phyloP scores from a whole-genome alignment of 2,329 filamentous ascomycete species.

The Emericellopsis atlantica region DNA sequence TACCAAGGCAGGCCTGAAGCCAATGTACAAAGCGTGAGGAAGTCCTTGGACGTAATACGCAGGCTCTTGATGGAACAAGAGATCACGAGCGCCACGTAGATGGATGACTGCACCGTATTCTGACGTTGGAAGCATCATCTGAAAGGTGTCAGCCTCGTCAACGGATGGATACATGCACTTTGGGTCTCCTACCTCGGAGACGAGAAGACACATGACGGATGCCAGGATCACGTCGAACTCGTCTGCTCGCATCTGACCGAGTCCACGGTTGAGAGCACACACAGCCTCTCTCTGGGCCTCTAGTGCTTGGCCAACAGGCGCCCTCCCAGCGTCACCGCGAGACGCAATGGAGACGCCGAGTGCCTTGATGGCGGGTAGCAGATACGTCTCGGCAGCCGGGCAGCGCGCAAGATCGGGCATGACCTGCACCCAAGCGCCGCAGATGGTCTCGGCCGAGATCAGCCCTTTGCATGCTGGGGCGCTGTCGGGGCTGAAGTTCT shows the following conservation, averaged over 20 bases:
- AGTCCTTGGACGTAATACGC: conserved; percentile 12
- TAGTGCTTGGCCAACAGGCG: conserved; percentile 4
- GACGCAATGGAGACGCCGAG: conserved; percentile 12
- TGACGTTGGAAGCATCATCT: conserved; percentile 16
- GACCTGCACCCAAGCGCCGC: conserved; percentile 20
- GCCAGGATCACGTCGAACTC: conserved; percentile 11
- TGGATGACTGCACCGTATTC: conserved; percentile 12
- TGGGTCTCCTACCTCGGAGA: conserved; percentile 7
- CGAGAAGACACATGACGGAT: conserved; percentile 18
- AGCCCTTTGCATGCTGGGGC: background rate
- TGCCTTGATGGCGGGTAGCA: conserved; percentile 13
- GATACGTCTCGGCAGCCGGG: conserved; percentile 4
- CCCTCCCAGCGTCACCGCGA: conserved; percentile 4
- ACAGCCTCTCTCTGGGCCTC: conserved; percentile 12
- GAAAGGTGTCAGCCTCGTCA: background rate
- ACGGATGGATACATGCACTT: background rate
- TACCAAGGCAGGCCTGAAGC: conserved; percentile 19
- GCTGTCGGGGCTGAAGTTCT: conserved; percentile 3
- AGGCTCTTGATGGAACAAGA: conserved; percentile 14
- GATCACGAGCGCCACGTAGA: conserved; percentile 13
- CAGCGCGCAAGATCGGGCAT: conserved; percentile 12
- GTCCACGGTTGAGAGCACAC: conserved; percentile 8
- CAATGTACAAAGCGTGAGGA: conserved; percentile 18
- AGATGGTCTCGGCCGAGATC: conserved; percentile 16
- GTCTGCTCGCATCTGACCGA: background rate